Evolutionary conservation across 352 stramenopile species (phyloP).

Genomic region (Globisporangium spinosum): DNA sequence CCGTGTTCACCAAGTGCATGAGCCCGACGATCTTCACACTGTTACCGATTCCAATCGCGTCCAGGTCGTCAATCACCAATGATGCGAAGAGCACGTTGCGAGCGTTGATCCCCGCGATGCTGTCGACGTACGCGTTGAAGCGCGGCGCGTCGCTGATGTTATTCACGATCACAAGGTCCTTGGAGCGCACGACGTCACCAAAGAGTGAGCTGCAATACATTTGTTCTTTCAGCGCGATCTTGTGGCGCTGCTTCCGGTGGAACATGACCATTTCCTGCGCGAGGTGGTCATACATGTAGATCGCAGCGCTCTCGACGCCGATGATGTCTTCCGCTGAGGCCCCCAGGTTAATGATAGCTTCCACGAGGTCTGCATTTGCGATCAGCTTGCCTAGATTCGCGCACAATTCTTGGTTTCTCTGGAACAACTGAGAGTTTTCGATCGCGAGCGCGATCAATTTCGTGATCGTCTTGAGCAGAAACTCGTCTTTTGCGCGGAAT

Average conservation of each 20-base stretch:
- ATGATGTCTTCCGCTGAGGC: constrained; percentile 65
- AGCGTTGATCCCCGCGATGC: constrained; percentile 42
- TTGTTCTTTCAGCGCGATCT: constrained; percentile 44
- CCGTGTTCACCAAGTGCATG: constrained; percentile 68
- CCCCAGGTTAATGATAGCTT: constrained; percentile 52
- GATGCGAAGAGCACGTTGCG: constrained; percentile 64
- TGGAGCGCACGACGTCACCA: constrained; percentile 37
- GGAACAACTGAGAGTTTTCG: constrained; percentile 78
- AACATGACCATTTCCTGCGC: constrained; percentile 61
- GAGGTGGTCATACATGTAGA: constrained; percentile 53
- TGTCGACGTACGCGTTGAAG: constrained; percentile 74
- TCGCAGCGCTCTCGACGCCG: constrained; percentile 56
- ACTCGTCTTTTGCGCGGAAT: constrained; percentile 79
- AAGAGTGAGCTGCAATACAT: constrained; percentile 56
- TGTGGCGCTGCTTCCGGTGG: constrained; percentile 62
- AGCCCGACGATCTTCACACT: constrained; percentile 55
- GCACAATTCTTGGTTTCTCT: constrained; percentile 72
- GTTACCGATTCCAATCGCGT: constrained; percentile 16
- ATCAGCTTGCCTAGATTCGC: constrained; percentile 64
- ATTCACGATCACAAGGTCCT: constrained; percentile 67
- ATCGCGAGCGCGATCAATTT: constrained; percentile 79
- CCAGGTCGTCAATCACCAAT: constrained; percentile 49
- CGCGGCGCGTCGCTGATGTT: constrained; percentile 27
- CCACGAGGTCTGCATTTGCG: constrained; percentile 49
- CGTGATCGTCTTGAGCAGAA: constrained; percentile 65